Evolutionary conservation across 1,139 yeast species (phyloP).

Genomic region (Chernovozyma aurita): DNA sequence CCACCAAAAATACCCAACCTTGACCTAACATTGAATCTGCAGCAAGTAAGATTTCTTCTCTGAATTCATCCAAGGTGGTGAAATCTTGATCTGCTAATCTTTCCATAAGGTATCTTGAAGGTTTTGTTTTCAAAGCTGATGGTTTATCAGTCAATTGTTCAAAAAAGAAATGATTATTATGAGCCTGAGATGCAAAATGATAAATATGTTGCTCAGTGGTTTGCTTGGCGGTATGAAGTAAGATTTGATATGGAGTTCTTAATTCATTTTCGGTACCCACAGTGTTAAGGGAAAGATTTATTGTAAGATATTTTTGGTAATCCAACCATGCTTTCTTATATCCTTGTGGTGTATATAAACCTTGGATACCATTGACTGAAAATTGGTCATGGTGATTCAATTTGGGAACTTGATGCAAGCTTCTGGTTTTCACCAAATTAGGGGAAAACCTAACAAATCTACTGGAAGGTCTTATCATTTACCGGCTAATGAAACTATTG

Average conservation of each 20-base stretch:
- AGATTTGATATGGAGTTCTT: conserved; percentile 71
- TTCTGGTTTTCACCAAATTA: too few species aligned
- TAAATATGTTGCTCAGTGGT: conserved; percentile 67
- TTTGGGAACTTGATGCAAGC: conserved; percentile 63
- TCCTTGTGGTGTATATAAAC: conserved; percentile 66
- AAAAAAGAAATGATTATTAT: conserved; percentile 86
- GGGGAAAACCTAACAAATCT: too few species aligned
- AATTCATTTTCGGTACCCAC: conserved; percentile 79
- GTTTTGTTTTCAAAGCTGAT: conserved; percentile 34
- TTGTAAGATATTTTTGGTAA: conserved; percentile 66
- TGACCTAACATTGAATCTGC: conserved; percentile 59
- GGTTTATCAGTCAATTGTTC: conserved; percentile 50
- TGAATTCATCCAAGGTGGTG: conserved; percentile 48
- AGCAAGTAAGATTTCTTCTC: conserved; percentile 45
- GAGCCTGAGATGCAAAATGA: conserved; percentile 88
- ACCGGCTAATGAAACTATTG: too few species aligned
- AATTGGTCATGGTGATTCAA: conserved; percentile 41
- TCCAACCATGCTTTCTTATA: conserved; percentile 76
- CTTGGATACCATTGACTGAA: conserved; percentile 56
- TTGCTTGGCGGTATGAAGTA: conserved; percentile 68
- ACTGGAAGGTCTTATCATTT: too few species aligned
- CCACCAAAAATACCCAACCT: conserved; percentile 90
- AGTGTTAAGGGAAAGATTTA: conserved; percentile 68
- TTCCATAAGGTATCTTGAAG: conserved; percentile 46
- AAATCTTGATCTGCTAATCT: conserved; percentile 36